Base-by-base conservation (phyloP, 2,329 filamentous ascomycete species). In the Scedosporium minutisporum region DNA sequence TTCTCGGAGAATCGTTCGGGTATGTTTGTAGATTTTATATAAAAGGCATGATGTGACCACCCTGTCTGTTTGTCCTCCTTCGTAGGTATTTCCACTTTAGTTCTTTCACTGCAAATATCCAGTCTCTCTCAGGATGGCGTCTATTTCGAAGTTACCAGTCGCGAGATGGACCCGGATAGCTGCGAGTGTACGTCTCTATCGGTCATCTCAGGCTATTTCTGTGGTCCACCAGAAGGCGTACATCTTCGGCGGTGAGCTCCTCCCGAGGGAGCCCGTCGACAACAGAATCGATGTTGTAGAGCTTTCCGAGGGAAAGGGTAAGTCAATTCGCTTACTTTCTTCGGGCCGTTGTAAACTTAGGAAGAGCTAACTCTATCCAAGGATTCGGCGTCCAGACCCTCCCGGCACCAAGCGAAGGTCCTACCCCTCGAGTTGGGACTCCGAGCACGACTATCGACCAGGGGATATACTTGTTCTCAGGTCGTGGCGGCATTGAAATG, bases 401-500 rank as follows among this genome's bases (percentile, higher is more conserved):
- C 23, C 12, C 67, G 1, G 44, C 65, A 7, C 51, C 69, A 3
- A 6, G 61, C 0, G 44, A 63, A 9, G 67, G 77, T 0, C 84
- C 84, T 0, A 73, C 74, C 0, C 78, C 85, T 0, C 79, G 86
- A 0, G 83, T 88, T 1, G 85, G 86, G 21, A 75, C 78, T 5
- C 76, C 84, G 0, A 77, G 78, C 4, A 72, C 80, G 0, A 70
- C 73, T 0, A 64, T 86, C 6, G 67, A 78, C 61, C 71, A 73
- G 3, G 77, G 74, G 0, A 73, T 88, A 23, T 87, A 84, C 67
- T 60, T 87, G 42, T 88, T 87, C 71, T 86, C 83, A 4, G 86
- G 86, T 6, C 81, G 85, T 2, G 84, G 85, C 1, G 85, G 85
- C 6, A 66, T 76, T 5, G 81, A 77, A 1, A 87, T 87, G 85